A percentile compares a stretch with the other conserved stretches of the same genome.
phyloP scores from a whole-genome alignment of 2,329 filamentous ascomycete species.

The Ramularia collo-cygni region DNA sequence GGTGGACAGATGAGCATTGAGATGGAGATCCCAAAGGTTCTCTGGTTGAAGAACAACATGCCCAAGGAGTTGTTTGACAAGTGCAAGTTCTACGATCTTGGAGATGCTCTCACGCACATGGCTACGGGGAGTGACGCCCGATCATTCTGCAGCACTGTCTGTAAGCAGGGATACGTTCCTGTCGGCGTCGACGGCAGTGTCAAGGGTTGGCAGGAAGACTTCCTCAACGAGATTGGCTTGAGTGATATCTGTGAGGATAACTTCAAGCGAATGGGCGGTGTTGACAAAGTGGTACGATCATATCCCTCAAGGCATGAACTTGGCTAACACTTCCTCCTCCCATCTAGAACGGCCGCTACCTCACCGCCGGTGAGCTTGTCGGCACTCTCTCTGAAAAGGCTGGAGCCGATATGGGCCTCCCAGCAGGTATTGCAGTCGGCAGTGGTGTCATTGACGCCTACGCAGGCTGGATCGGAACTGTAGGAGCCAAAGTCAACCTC shows the following conservation, averaged over 20 bases:
- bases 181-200: conserved; percentile 96
- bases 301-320: no score
- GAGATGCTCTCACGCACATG: conserved; percentile 86
- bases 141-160: conserved; percentile 93
- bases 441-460: conserved; percentile 98
- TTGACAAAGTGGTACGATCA: conserved; percentile 73
- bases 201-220: conserved; percentile 97
- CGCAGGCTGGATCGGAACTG: conserved; percentile 96
- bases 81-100: conserved; percentile 96
- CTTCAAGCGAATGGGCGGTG: conserved; percentile 89
- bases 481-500: conserved; percentile 89
- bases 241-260: conserved; percentile 75
- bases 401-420: conserved; percentile 73
- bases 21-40: conserved; percentile 98
- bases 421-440: conserved; percentile 81
- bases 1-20: conserved; percentile 98
- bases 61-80: conserved; percentile 78
- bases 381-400: conserved; percentile 79
- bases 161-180: conserved; percentile 94
- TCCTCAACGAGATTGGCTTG: conserved; percentile 80
- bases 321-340: conserved; percentile 31
- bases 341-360: conserved; percentile 91
- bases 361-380: conserved; percentile 86
- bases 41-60: conserved; percentile 99
- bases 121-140: conserved; percentile 87